phyloP scores from a whole-genome alignment of 225 moss, liverwort and hornwort genomes.

The Bryoerythrophyllum caledonicum region DNA sequence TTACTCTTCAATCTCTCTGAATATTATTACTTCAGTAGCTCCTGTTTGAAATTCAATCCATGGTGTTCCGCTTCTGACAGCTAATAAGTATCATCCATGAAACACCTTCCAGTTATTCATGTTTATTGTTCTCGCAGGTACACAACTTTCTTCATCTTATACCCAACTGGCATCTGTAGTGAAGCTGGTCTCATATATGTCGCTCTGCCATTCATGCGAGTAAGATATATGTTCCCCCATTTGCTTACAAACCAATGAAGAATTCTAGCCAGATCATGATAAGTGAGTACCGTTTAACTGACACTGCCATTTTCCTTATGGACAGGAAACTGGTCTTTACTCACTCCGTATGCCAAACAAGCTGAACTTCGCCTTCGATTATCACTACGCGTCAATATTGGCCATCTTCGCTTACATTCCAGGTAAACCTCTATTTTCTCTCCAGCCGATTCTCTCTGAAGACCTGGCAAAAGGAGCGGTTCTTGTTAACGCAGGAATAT shows the following conservation, averaged over 20 bases:
- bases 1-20: not conserved
- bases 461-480: not conserved
- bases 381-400: conserved; percentile 58
- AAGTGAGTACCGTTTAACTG: not conserved
- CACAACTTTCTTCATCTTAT: conserved; percentile 78
- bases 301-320: conserved; percentile 14
- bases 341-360: conserved; percentile 77
- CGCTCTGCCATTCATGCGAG: conserved; percentile 80
- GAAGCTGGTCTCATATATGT: conserved; percentile 83
- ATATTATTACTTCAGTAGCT: not conserved
- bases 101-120: conserved; percentile 3
- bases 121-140: conserved; percentile 53
- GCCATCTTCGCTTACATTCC: conserved; percentile 70
- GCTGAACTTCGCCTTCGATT: conserved; percentile 84
- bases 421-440: conserved; percentile 37
- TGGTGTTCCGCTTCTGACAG: not conserved
- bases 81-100: not conserved
- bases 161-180: conserved; percentile 86
- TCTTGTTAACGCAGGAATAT: not conserved
- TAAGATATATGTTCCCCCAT: conserved; percentile 32
- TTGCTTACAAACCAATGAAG: not conserved
- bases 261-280: not conserved
- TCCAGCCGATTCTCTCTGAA: not conserved
- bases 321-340: conserved; percentile 72
- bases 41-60: not conserved